These are phyloP conservation scores for Tetrapisispora iriomotensis DNA, from an alignment of 805 yeast species.

Conservation along the genomic window DNA sequence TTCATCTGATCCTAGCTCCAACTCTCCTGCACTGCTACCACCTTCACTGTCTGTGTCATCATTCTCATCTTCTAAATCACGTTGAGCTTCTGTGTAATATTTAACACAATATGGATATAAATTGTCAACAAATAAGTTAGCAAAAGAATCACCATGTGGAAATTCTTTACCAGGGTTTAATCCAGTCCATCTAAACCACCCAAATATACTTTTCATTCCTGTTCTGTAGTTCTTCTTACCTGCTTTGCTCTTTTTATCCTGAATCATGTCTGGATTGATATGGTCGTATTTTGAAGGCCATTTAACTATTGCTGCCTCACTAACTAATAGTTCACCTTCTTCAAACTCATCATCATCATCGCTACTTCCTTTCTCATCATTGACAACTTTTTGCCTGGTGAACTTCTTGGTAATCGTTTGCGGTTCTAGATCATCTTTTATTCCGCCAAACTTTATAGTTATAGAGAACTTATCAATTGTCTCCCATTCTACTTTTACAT, in stretches of 20 bases:
- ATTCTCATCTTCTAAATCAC: conserved; percentile 51
- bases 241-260: conserved; percentile 35
- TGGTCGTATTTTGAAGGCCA: conserved; percentile 63
- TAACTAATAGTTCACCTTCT: conserved; percentile 46
- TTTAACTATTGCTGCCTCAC: conserved; percentile 43
- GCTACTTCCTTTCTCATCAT: conserved; percentile 7
- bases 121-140: conserved; percentile 65
- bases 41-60: conserved; percentile 37
- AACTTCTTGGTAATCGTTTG: conserved; percentile 58
- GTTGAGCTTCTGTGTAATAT: conserved; percentile 65
- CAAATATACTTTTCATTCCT: conserved; percentile 78
- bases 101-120: conserved; percentile 78
- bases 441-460: conserved; percentile 45
- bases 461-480: conserved; percentile 50
- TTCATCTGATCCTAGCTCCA: conserved; percentile 6
- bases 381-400: conserved; percentile 28
- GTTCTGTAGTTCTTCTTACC: conserved; percentile 53
- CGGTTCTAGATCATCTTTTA: conserved; percentile 39
- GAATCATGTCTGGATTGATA: conserved; percentile 46
- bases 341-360: conserved; percentile 26
- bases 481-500: conserved; percentile 51
- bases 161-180: conserved; percentile 66
- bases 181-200: conserved; percentile 85
- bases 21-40: conserved; percentile 12
- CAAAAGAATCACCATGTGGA: conserved; percentile 69